Conservation (phyloP, 768 basidiomycete genomes). For the Naematelia encephala region DNA sequence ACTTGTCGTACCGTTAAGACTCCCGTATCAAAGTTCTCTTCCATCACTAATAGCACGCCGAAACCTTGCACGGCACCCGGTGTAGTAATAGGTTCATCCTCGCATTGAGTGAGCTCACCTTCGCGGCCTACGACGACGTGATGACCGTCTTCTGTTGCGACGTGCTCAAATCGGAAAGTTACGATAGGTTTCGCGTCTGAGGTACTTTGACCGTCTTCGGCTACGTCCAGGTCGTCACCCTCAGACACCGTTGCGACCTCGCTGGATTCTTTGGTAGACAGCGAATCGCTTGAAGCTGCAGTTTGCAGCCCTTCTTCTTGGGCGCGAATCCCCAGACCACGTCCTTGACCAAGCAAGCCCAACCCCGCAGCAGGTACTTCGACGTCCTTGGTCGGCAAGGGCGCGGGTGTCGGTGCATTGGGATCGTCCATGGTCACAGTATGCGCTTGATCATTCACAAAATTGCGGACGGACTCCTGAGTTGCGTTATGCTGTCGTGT, state of each 20-base stretch:
- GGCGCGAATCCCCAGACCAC: not conserved
- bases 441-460: constrained; percentile 38
- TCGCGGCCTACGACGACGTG: constrained; percentile 69
- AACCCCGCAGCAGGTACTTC: not conserved
- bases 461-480: constrained; percentile 28
- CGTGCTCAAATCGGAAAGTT: constrained; percentile 66
- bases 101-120: constrained; percentile 63
- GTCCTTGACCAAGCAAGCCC: not conserved
- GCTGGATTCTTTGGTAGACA: constrained; percentile 17
- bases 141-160: constrained; percentile 63
- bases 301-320: not conserved
- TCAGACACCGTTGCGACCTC: constrained; percentile 21
- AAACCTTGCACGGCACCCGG: constrained; percentile 80
- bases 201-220: not conserved
- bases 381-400: not conserved
- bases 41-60: constrained; percentile 71
- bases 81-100: constrained; percentile 81
- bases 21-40: constrained; percentile 59
- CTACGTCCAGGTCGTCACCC: constrained; percentile 6
- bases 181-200: constrained; percentile 52
- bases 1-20: constrained; percentile 67
- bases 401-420: constrained; percentile 42
- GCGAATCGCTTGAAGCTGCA: not conserved
- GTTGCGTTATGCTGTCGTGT: constrained; percentile 5
- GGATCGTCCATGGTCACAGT: constrained; percentile 42